phyloP scores from a whole-genome alignment of 257 asterid genomes.

The Euphrasia confusa region DNA sequence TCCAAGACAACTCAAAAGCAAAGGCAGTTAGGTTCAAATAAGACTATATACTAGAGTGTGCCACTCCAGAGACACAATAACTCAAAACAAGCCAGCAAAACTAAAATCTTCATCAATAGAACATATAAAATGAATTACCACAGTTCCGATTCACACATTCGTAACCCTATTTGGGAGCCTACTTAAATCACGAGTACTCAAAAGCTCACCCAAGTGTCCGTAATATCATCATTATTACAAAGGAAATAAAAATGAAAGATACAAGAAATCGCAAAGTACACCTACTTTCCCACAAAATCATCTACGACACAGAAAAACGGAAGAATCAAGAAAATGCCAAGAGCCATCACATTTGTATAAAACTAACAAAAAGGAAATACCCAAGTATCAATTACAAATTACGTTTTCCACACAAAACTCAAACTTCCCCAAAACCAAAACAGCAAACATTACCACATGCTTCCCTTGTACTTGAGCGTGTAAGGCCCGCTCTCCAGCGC shows the following conservation, averaged over 20 bases:
- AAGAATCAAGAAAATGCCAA: background rate
- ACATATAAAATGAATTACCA: conserved; percentile 1
- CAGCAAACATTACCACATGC: conserved; percentile 71
- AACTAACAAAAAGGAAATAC: background rate
- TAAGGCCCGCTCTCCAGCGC: conserved; percentile 89
- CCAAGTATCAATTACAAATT: background rate
- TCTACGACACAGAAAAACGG: background rate
- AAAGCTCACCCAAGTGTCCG: background rate
- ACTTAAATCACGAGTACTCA: background rate
- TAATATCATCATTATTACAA: background rate
- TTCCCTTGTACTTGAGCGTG: conserved; percentile 73
- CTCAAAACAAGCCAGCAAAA: conserved; percentile 1
- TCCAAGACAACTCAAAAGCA: background rate
- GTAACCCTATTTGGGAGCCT: background rate
- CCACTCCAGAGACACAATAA: conserved; percentile 7
- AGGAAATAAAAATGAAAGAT: background rate
- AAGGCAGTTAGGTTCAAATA: background rate
- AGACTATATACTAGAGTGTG: background rate
- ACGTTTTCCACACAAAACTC: background rate
- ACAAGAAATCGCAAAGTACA: background rate
- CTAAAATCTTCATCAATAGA: background rate
- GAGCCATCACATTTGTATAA: background rate
- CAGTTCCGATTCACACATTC: conserved; percentile 8
- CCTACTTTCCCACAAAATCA: conserved; percentile 15
- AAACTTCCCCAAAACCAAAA: background rate